Base-by-base conservation (phyloP, 2,329 filamentous ascomycete species). In the Colletotrichum cereale region DNA sequence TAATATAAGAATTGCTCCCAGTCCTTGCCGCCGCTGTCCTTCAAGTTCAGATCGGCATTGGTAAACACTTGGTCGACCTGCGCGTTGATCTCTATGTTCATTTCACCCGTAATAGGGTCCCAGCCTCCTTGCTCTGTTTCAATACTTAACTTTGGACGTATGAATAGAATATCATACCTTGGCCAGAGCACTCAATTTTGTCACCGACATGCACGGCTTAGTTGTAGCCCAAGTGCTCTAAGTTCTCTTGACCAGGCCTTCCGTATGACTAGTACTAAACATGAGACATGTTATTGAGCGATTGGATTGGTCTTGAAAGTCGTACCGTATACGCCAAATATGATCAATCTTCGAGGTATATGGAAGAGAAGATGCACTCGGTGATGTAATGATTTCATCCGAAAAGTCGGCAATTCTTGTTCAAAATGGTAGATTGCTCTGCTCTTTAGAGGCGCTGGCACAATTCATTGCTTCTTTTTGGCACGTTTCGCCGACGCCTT, bases 1-100 rank as follows among this genome's bases (percentile, higher is more conserved):
- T 86, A 83, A 69, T 86, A 88, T 1, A 83, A 83, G 0, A 90
- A 88, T 69, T 90, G 86, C n/a, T 77, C 76, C 86, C 86, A 89
- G 3, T 87, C 88, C 68, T 86, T 84, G 0, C 86, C 87, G 1
- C 89, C 89, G 0, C 87, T 88, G 21, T 84, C 75, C 36, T 79
- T 81, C 5, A 91, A 78, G 36, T 77, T 80, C 6, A 82, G 76
- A 1, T 91, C 87, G 12, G 90, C 85, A 67, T 91, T 91, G 4
- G 76, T 78, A 74, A 91, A 91, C 0, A 88, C 86, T 64, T 84
- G 82, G 61, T 86, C 85, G 57, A 88, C 85, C 63, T 88, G 81
- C 0, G 78, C 81, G 57, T 83, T 81, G 50, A 86, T 79, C 14
- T 85, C 82, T 2, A 74, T 75, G 31, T 71, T 81, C 76, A 76